Conservation (phyloP, 805 yeast species). For the Helenozyma rhizophorensis region DNA sequence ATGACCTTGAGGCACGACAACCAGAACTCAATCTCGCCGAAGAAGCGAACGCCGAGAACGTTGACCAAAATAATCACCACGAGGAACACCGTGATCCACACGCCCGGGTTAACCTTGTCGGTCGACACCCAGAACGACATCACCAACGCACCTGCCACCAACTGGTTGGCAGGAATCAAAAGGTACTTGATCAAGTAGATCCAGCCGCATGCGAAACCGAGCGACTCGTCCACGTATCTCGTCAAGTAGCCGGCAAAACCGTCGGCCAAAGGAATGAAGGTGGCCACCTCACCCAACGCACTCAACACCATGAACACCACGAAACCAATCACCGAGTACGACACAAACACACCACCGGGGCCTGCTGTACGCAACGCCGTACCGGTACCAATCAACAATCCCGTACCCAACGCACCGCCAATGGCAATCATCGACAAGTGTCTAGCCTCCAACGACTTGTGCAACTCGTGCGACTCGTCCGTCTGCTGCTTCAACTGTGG, state of each 20-base stretch:
- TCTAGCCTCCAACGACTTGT: constrained; percentile 37
- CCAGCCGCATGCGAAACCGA: constrained; percentile 68
- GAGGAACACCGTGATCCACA: constrained; percentile 36
- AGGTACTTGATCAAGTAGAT: constrained; percentile 53
- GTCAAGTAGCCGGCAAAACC: constrained; percentile 65
- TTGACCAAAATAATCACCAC: constrained; percentile 39
- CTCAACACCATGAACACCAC: constrained; percentile 51
- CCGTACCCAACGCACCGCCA: constrained; percentile 84
- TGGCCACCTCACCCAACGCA: constrained; percentile 65
- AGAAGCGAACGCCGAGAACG: constrained; percentile 47
- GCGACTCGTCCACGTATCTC: constrained; percentile 60
- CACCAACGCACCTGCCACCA: constrained; percentile 56
- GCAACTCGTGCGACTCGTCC: constrained; percentile 42
- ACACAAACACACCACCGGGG: constrained; percentile 58
- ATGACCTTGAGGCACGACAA: constrained; percentile 60
- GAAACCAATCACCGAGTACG: constrained; percentile 67
- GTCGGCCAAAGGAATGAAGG: constrained; percentile 60
- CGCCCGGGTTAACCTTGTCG: constrained; percentile 50
- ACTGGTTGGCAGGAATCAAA: constrained; percentile 58
- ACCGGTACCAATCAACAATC: constrained; percentile 74
- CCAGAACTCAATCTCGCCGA: constrained; percentile 49
- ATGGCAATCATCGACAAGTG: constrained; percentile 73
- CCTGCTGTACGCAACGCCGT: constrained; percentile 68
- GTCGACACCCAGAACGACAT: constrained; percentile 49
- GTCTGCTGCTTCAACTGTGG: constrained; percentile 32